Base-by-base conservation (phyloP, 2,329 filamentous ascomycete species). In the Trichoderma arundinaceum region DNA sequence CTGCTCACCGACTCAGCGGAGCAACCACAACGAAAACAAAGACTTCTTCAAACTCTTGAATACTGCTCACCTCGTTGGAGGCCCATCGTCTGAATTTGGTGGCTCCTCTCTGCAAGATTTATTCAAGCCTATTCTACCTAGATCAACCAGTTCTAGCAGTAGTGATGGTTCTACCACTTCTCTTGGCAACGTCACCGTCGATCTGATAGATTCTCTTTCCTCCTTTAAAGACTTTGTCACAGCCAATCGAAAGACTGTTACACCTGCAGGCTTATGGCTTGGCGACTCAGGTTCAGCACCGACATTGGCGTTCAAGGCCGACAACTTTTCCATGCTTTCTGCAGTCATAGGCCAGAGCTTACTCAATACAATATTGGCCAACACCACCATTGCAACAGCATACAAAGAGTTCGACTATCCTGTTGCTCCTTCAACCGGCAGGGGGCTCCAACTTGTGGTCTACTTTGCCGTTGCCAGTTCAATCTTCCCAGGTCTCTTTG, bases 401-500 rank as follows among this genome's bases (percentile, higher is more conserved):
- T 96, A 88, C 73, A 84, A 90, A 59, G 80, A 85, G 12, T 95
- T 96, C 72, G 91, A 90, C 68, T 84, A 86, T 1, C 89, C 90
- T 0, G 92, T 87, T 77, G 78, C 85, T 10, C 86, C 90, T 1
- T 82, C 82, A 28, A 86, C 86, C 6, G 90, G 90, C 17, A 83
- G 92, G 52, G 88, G 88, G 0, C 78, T 96, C 38, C 91, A 95
- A 73, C 81, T 94, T 10, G 85, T 92, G 17, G 81, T 91, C 4
- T 96, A 96, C 75, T 89, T 94, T 70, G 87, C 89, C 12, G 82
- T 96, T 9, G 90, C 88, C 2, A 88, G 93, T 79, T 83, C 85
- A n/a, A 87, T 89, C 1, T 93, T 89, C 71, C 91, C 92, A 0
- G 91, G 89, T 6, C 92, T 96, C 79, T 94, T 96, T 72, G 86